phyloP scores from a whole-genome alignment of 2,329 filamentous ascomycete species.

The Mariannaea sp. region DNA sequence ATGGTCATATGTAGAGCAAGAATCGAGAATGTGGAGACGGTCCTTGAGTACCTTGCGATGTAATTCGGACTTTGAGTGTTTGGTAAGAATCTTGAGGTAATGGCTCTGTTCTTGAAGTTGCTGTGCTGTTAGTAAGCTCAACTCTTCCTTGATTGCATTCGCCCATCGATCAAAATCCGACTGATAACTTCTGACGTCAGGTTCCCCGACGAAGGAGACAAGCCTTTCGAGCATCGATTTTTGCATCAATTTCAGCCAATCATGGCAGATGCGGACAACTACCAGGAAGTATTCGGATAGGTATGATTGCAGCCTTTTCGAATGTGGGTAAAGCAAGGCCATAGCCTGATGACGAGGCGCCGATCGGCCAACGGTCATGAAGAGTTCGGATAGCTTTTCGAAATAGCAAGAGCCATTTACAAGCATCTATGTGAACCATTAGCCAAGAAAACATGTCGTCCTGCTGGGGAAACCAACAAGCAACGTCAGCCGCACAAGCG shows the following conservation, averaged over 20 bases:
- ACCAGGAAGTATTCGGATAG: constrained; percentile 49
- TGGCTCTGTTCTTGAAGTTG: constrained; percentile 24
- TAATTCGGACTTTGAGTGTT: not conserved
- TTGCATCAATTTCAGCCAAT: constrained; percentile 40
- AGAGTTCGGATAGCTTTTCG: constrained; percentile 46
- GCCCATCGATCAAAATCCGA: constrained; percentile 43
- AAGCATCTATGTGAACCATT: constrained; percentile 32
- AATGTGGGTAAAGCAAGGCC: constrained; percentile 46
- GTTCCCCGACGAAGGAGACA: constrained; percentile 37
- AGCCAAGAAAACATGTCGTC: not conserved
- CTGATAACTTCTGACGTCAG: constrained; percentile 41
- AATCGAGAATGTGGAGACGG: constrained; percentile 40
- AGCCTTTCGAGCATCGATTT: constrained; percentile 42
- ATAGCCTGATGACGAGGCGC: constrained; percentile 48
- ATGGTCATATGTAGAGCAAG: constrained; percentile 49
- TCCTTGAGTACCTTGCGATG: constrained; percentile 17
- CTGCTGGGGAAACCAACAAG: constrained; percentile 38
- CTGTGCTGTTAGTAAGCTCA: constrained; percentile 32
- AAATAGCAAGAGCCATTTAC: constrained; percentile 41
- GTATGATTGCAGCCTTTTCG: constrained; percentile 42
- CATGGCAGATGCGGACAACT: constrained; percentile 46
- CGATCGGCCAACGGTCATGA: constrained; percentile 48
- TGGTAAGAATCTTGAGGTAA: constrained; percentile 24
- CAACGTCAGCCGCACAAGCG: constrained; percentile 48
- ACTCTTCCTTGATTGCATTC: constrained; percentile 42